A percentile compares a stretch with the other conserved stretches of the same genome.
Conservation (phyloP, 2,329 filamentous ascomycete genomes). For the Biscogniauxia mediterranea region DNA sequence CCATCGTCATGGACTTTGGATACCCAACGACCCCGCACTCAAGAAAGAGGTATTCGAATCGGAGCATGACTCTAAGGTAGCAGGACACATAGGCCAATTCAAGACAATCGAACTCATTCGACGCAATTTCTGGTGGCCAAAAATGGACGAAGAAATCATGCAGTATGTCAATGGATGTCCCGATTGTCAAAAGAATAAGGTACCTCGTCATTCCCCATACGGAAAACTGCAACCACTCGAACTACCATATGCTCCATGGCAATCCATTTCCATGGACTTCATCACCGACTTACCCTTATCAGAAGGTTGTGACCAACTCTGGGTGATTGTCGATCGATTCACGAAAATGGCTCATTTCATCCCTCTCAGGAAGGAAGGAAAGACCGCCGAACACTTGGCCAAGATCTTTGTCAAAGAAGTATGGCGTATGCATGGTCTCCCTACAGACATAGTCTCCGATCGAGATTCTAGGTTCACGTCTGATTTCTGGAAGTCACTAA, state of each 20-base stretch:
- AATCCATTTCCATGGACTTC: not conserved
- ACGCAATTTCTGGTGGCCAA: not conserved
- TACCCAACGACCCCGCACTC: too few species aligned
- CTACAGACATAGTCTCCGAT: not conserved
- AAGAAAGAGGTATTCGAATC: too few species aligned
- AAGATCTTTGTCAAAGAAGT: not conserved
- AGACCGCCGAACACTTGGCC: not conserved
- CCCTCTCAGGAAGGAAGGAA: not conserved
- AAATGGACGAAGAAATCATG: not conserved
- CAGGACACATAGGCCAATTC: not conserved
- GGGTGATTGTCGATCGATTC: not conserved
- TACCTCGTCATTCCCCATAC: not conserved
- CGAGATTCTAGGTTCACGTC: not conserved
- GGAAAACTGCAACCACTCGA: not conserved
- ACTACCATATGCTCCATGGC: not conserved
- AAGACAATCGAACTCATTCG: too few species aligned
- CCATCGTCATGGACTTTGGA: too few species aligned
- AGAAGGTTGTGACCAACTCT: not conserved
- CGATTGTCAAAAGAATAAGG: not conserved
- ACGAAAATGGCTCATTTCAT: not conserved
- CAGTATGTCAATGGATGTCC: not conserved
- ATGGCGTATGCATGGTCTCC: not conserved
- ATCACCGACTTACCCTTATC: not conserved
- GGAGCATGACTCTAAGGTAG: too few species aligned
- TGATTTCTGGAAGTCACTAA: not conserved